Evolutionary conservation across 116 monocot genomes (phyloP).

Genomic region (Cymodocea nodosa): DNA sequence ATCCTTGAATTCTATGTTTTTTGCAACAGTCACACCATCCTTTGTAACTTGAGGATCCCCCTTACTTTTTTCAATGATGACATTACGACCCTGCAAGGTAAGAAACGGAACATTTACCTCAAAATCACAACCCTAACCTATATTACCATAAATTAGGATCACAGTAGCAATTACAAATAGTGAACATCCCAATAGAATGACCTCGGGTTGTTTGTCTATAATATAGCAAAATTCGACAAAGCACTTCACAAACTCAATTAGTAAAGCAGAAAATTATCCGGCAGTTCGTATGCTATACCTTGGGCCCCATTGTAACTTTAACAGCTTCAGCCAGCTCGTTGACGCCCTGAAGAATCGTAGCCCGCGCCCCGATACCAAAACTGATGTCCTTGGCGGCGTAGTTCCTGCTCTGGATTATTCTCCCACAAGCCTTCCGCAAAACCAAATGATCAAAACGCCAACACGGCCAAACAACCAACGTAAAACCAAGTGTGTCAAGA

Average conservation of each 20-base stretch:
- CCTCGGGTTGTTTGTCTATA: too few relatives aligned
- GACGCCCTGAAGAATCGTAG: slow-evolving; percentile 59
- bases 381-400: slow-evolving; percentile 56
- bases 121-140: neutral
- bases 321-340: slow-evolving; percentile 76
- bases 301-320: slow-evolving; percentile 80
- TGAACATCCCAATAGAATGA: neutral
- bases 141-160: neutral
- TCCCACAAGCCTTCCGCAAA: slow-evolving; percentile 12
- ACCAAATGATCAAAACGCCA: neutral
- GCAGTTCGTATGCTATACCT: slow-evolving; percentile 19
- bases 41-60: slow-evolving; percentile 69
- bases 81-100: slow-evolving; percentile 60
- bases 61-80: slow-evolving; percentile 52
- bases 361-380: slow-evolving; percentile 56
- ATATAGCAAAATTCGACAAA: neutral
- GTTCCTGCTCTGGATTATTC: slow-evolving; percentile 10
- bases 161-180: slow-evolving; percentile 1
- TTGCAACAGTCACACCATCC: slow-evolving; percentile 89
- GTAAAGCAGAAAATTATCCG: too few relatives aligned
- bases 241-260: neutral
- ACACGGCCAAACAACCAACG: neutral
- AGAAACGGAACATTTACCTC: slow-evolving; percentile 2
- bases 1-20: slow-evolving; percentile 73
- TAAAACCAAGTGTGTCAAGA: neutral